Conservation (phyloP, 148 eudicot species). For the Salicornia ramosissima region DNA sequence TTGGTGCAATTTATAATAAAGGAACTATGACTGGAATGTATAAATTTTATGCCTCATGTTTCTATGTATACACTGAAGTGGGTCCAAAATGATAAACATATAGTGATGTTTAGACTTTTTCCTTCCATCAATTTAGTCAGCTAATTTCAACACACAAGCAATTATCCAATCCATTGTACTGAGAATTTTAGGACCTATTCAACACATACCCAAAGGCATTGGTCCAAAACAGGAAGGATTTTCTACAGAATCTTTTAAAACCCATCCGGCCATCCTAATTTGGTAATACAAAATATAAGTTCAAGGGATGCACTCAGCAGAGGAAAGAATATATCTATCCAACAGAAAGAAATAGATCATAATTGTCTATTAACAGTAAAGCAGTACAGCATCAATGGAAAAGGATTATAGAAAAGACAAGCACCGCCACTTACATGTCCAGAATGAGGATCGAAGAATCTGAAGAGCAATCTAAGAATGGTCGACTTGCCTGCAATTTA, state of each 20-base stretch:
- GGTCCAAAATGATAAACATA: background rate
- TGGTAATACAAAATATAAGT: background rate
- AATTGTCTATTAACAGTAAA: background rate
- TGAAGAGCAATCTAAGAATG: conserved; percentile 83
- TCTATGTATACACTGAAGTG: background rate
- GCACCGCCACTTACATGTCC: conserved; percentile 58
- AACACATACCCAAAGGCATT: background rate
- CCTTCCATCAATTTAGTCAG: background rate
- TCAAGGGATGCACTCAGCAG: background rate
- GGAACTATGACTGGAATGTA: too few relatives aligned
- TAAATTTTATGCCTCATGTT: background rate
- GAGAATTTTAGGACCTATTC: background rate
- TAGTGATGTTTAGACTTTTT: background rate
- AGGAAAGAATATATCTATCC: background rate
- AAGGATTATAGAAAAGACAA: conserved; percentile 9
- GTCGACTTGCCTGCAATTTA: conserved; percentile 78
- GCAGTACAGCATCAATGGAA: background rate
- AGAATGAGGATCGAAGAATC: conserved; percentile 77
- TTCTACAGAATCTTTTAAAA: background rate
- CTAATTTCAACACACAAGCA: background rate
- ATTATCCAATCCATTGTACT: background rate
- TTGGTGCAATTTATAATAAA: too few relatives aligned
- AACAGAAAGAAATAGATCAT: background rate
- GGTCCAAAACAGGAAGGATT: background rate
- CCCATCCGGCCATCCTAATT: background rate